Evolutionary conservation across 192 early-diverging fungal genomes (phyloP).

Genomic region (Pilobolus umbonatus): DNA sequence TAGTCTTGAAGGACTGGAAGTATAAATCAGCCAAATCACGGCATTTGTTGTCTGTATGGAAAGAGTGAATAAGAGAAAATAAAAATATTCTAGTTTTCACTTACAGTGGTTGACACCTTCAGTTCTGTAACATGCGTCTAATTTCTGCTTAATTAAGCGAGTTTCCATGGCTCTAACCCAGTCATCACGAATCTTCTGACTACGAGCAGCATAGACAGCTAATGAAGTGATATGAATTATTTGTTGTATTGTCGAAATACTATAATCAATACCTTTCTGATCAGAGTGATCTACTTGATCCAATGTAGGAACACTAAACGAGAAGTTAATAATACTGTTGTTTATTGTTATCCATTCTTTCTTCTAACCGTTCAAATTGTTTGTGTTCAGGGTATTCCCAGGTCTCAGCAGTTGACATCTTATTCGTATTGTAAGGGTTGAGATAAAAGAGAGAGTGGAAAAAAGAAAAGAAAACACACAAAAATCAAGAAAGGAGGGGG

Average conservation of each 20-base stretch:
- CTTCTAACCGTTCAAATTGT: conserved; percentile 32
- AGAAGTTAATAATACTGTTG: background rate
- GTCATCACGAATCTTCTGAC: conserved; percentile 78
- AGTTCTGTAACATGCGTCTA: conserved; percentile 86
- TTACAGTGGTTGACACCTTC: conserved; percentile 89
- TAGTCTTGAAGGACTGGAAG: conserved; percentile 56
- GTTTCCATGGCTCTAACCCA: conserved; percentile 92
- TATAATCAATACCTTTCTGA: conserved; percentile 30
- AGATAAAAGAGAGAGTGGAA: too few species aligned
- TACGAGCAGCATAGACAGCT: conserved; percentile 65
- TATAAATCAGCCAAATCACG: conserved; percentile 78
- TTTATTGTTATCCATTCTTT: background rate
- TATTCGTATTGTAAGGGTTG: too few species aligned
- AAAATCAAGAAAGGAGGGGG: background rate
- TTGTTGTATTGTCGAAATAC: background rate
- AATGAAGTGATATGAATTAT: background rate
- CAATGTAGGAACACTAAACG: conserved; percentile 33
- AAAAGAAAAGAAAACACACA: too few species aligned
- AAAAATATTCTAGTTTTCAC: conserved; percentile 18
- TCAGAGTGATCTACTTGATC: conserved; percentile 36
- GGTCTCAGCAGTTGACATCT: conserved; percentile 17
- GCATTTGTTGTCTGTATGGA: conserved; percentile 71
- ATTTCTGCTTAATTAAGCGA: conserved; percentile 75
- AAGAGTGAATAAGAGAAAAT: background rate
- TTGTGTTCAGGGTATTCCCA: conserved; percentile 41